Conservation (phyloP, 1,139 yeast genomes). For the Sugiyamaella novakii region DNA sequence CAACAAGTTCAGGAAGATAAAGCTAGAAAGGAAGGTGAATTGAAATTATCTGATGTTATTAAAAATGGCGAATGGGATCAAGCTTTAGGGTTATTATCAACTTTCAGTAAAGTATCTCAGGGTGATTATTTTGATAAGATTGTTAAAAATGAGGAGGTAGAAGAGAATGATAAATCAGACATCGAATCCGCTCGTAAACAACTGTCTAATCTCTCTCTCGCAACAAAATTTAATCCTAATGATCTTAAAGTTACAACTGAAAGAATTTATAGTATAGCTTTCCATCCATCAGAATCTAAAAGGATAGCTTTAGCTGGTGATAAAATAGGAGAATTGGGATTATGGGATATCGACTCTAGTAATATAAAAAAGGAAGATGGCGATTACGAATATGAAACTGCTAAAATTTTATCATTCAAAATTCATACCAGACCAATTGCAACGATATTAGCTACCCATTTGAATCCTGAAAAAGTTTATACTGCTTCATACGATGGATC, state of each 20-base stretch:
- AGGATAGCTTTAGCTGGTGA: slow-evolving; percentile 83
- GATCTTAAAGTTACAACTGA: slow-evolving; percentile 72
- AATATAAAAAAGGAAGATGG: slow-evolving; percentile 46
- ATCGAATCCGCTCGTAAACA: slow-evolving; percentile 54
- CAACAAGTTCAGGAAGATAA: slow-evolving; percentile 29
- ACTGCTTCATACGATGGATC: slow-evolving; percentile 89
- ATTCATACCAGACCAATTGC: slow-evolving; percentile 79
- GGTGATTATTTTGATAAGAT: slow-evolving; percentile 75
- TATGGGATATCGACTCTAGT: slow-evolving; percentile 72
- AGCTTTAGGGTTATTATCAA: slow-evolving; percentile 36
- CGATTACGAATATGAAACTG: slow-evolving; percentile 48
- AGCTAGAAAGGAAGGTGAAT: slow-evolving; percentile 41
- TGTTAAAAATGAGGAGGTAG: slow-evolving; percentile 35
- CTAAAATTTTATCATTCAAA: slow-evolving; percentile 64
- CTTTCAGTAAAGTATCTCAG: slow-evolving; percentile 61
- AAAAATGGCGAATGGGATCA: slow-evolving; percentile 42
- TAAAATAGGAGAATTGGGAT: slow-evolving; percentile 76
- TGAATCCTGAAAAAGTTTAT: slow-evolving; percentile 56
- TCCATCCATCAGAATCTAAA: slow-evolving; percentile 71
- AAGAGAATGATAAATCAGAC: slow-evolving; percentile 28
- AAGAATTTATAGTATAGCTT: slow-evolving; percentile 69
- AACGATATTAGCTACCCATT: slow-evolving; percentile 56
- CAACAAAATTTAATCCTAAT: slow-evolving; percentile 63
- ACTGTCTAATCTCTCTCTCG: slow-evolving; percentile 53
- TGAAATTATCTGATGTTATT: slow-evolving; percentile 38